Conservation (phyloP, 2,329 filamentous ascomycete genomes). For the Ophiocordyceps australis region DNA sequence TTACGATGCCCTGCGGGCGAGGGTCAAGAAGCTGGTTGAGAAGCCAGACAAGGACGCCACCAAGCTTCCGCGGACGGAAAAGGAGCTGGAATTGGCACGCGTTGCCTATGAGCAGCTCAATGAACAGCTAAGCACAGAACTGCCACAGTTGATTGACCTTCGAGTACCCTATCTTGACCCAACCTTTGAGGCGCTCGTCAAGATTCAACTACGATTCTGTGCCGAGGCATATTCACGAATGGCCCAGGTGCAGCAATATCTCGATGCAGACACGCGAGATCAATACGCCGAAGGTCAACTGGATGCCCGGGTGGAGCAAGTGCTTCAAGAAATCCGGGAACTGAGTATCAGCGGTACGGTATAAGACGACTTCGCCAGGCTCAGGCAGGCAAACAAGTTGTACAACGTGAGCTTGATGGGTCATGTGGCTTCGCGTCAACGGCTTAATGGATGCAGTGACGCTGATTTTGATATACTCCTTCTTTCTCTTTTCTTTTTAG, state of each 20-base stretch:
- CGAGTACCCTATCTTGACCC: constrained; percentile 95
- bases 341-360: constrained; percentile 73
- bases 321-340: constrained; percentile 91
- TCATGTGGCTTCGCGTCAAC: no score
- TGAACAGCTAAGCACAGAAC: constrained; percentile 80
- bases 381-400: no score
- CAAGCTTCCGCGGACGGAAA: constrained; percentile 88
- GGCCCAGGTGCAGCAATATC: constrained; percentile 97
- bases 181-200: constrained; percentile 92
- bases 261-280: constrained; percentile 88
- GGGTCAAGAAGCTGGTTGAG: constrained; percentile 91
- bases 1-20: constrained; percentile 88
- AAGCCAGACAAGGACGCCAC: constrained; percentile 98
- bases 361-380: no score
- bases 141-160: constrained; percentile 91
- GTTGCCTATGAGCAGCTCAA: constrained; percentile 92
- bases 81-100: constrained; percentile 89
- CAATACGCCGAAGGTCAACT: constrained; percentile 89
- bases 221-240: constrained; percentile 94
- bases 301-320: constrained; percentile 83
- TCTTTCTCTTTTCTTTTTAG: no score
- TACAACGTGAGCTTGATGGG: no score
- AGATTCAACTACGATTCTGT: constrained; percentile 95
- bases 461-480: no score
- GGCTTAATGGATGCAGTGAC: no score